Conservation (phyloP, 208 protist species). For the Balamuthia mandrillaris region DNA sequence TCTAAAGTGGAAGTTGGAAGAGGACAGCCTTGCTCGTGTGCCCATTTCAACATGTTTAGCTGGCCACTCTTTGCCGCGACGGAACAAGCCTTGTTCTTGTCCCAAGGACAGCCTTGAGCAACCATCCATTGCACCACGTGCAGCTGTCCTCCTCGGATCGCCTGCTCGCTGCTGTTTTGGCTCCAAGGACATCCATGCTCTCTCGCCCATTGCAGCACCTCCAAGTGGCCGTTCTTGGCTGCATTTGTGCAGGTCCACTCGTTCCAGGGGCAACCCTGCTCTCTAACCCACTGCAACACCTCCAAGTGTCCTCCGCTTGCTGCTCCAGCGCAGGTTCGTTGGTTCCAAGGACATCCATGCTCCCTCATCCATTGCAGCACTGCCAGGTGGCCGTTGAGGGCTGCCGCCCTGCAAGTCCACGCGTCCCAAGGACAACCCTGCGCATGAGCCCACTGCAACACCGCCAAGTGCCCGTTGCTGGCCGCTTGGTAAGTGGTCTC, state of each 20-base stretch:
- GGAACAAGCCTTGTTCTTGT: neutral
- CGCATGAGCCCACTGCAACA: neutral
- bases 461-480: neutral
- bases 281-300: neutral
- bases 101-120: neutral
- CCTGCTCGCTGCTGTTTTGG: neutral
- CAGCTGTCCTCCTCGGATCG: neutral
- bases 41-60: neutral
- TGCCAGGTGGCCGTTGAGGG: neutral
- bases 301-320: neutral
- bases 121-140: neutral
- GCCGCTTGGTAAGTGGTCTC: neutral
- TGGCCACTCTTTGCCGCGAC: neutral
- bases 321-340: neutral
- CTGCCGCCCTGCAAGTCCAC: neutral
- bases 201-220: neutral
- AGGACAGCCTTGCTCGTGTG: neutral
- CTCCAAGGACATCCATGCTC: neutral
- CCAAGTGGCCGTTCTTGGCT: neutral
- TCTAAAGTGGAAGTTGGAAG: neutral
- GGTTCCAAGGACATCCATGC: neutral
- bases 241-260: neutral
- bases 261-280: neutral
- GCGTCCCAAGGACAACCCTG: neutral
- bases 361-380: neutral